Base-by-base conservation (phyloP, 805 yeast species). In the Saturnispora quitensis region DNA sequence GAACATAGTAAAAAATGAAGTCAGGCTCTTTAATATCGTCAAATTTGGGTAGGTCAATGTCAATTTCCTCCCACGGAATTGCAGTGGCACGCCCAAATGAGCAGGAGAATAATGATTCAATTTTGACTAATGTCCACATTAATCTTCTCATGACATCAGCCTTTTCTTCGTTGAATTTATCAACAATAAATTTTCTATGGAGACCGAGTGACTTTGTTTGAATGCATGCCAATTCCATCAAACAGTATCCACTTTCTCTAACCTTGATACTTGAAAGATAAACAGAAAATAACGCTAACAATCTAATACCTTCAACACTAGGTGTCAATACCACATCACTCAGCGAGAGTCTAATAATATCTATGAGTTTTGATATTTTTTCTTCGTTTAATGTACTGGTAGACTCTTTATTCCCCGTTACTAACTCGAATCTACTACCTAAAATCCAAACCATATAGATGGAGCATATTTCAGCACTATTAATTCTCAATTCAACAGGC, bases 131-230 rank as follows among this genome's bases (percentile, higher is more conserved):
- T 0, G 78, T 64, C 78, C 80, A 76, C 61, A 70, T 59, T n/a
- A 71, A 63, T 36, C 74, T 57, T 47, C 67, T 69, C 68, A 66
- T 68, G 38, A 71, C 74, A 45, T 71, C 73, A 3, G 68, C 64
- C 43, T 64, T 65, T n/a, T 62, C 66, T 28, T 54, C 59, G 28
- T 59, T 62, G 46, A 68, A 68, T 51, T 67, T 68, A 47, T 64
- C 60, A 8, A 68, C 69, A 33, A 69, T 68, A 28, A 69, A 60
- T 45, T 64, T 68, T 48, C 74, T 64, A 57, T 76, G 78, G 3
- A 75, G 59, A 0, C 80, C 80, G n/a, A 76, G 59, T n/a, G 77
- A 68, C 28, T 71, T 67, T 1, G 75, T 70, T 59, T 76, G 80
- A 48, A 76, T 64, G 1, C 74, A 67, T 7, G 80, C 79, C 44